Base-by-base conservation (phyloP, 192 early-diverging fungal species). In the Phlyctochytrium planicorne region DNA sequence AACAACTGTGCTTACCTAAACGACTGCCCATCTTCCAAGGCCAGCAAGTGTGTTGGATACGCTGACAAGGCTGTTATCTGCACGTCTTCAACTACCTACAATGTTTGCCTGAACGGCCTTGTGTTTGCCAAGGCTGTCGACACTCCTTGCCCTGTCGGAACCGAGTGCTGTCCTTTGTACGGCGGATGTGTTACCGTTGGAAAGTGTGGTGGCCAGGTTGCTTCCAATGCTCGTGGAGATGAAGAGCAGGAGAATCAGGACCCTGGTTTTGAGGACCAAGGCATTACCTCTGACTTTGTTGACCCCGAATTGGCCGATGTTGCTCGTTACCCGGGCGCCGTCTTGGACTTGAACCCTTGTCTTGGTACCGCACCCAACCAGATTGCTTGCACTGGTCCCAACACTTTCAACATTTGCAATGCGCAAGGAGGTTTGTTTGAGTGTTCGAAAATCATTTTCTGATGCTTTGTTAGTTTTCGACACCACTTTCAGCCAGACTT, bases 81-180 rank as follows among this genome's bases (percentile, higher is more conserved):
- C 27, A 57, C 16, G 6, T 57, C 55, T 10, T 29, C 55, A 6
- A 57, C 55, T 10, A 57, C 55, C 20, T 57, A 25, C 55, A 57
- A 57, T 57, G 55, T 57, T 29, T 57, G 55, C 25, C 25, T 57
- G 20, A 6, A 25, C 55, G 55, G 55, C 10, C 40, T 47, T 47
- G 40, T 57, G 20, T 57, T 57, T 29, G 55, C 27, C 55, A 25
- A 14, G 20, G 55, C 55, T 29, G 55, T 57, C 20, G 55, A 57
- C 25, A 25, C 55, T 12, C 14, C 27, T 57, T 57, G 55, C 27
- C 55, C 55, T 4, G 16, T 27, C 20, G 55, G 55, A 6, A 57
- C 55, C 55, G 27, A 14, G 16, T 57, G 55, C 25, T 57, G 55
- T 27, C 40, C 40, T 6, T 20, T 47, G 40, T 47, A 47, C 40